Evolutionary conservation across 805 yeast genomes (phyloP).

Genomic region (Komagataella mondaviorum): DNA sequence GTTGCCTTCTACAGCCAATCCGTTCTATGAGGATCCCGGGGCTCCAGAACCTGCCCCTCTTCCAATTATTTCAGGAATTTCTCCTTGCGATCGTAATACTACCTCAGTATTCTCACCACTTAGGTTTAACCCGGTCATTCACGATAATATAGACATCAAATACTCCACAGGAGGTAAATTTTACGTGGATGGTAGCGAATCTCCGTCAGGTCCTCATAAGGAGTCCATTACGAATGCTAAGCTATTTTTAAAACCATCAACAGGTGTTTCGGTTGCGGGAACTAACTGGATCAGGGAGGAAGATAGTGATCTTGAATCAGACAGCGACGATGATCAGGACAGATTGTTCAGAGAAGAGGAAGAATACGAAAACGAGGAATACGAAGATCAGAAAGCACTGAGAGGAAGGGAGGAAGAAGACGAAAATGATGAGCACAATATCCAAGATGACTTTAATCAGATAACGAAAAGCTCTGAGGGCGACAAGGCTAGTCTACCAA

Average conservation of each 20-base stretch:
- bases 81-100: conserved; percentile 23
- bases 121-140: conserved; percentile 68
- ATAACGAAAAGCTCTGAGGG: neutral
- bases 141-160: conserved; percentile 67
- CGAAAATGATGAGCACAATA: conserved; percentile 4
- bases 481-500: neutral
- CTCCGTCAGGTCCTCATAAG: neutral
- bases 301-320: conserved; percentile 13
- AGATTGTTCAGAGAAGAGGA: neutral
- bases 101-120: conserved; percentile 74
- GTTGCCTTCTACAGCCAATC: conserved; percentile 20
- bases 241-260: neutral
- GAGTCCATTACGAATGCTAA: conserved; percentile 2
- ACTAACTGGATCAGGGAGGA: conserved; percentile 1
- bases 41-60: conserved; percentile 63
- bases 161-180: conserved; percentile 87
- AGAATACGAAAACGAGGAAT: conserved; percentile 5
- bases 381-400: conserved; percentile 2
- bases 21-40: conserved; percentile 65
- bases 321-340: conserved; percentile 14
- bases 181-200: conserved; percentile 27
- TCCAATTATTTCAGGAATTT: conserved; percentile 24
- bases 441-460: neutral
- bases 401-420: conserved; percentile 8
- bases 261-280: neutral